phyloP scores from a whole-genome alignment of 1,284 basidiomycete genomes.

The Cystobasidium sp. region DNA sequence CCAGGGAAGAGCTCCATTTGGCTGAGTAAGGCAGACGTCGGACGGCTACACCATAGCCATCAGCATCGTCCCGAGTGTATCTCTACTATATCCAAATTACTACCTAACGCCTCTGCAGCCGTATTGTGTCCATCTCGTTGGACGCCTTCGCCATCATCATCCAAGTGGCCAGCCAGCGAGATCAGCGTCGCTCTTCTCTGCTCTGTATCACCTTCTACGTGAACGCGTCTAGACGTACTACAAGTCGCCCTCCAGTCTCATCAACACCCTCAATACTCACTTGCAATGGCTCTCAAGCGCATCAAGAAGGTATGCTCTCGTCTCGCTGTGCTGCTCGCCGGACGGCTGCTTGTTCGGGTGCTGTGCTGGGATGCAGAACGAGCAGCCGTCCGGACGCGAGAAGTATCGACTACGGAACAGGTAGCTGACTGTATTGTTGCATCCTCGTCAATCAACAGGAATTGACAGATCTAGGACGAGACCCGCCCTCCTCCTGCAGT shows the following conservation, averaged over 20 bases:
- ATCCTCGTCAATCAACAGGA: conserved; percentile 65
- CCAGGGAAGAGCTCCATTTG: too few relatives aligned
- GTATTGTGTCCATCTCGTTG: too few relatives aligned
- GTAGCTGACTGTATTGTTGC: background rate
- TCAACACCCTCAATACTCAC: background rate
- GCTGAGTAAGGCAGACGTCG: background rate
- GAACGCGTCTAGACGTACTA: background rate
- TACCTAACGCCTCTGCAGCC: too few relatives aligned
- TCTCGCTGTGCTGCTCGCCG: conserved; percentile 5
- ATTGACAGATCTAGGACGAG: conserved; percentile 94
- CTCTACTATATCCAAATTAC: too few relatives aligned
- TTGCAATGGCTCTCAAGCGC: conserved; percentile 86
- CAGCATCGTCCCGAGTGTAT: background rate
- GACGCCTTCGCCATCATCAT: background rate
- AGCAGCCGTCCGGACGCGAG: background rate
- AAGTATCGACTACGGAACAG: background rate
- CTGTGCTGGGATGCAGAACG: background rate
- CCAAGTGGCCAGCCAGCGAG: background rate
- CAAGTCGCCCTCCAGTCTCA: background rate
- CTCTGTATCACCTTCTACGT: conserved; percentile 4
- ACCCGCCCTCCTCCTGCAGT: conserved; percentile 96
- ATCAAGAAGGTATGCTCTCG: conserved; percentile 85
- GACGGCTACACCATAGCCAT: background rate
- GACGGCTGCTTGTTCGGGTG: background rate
- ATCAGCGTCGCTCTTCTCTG: conserved; percentile 13